Evolutionary conservation across 768 basidiomycete species (phyloP).

Genomic region (Lactarius deliciosus): DNA sequence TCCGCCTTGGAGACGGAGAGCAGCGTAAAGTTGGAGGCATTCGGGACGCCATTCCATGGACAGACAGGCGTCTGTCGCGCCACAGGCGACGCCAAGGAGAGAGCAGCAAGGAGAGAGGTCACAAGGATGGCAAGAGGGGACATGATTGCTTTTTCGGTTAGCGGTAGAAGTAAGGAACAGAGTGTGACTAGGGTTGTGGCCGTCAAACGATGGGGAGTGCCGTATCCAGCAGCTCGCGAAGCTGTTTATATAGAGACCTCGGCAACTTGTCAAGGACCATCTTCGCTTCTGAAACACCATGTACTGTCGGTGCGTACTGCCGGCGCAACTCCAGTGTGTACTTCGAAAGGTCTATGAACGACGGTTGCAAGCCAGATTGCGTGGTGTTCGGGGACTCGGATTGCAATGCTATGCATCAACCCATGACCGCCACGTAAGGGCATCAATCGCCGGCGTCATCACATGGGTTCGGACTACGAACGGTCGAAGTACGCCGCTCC

Average conservation of each 20-base stretch:
- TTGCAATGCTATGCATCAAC: not conserved
- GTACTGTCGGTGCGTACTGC: not conserved
- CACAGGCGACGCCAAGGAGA: slow-evolving; percentile 5
- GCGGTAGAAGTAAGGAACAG: not conserved
- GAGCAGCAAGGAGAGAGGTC: not conserved
- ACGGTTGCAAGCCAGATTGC: not conserved
- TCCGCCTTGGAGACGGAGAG: slow-evolving; percentile 7
- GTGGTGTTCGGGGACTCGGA: not conserved
- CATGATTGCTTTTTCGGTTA: not conserved
- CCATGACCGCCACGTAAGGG: not conserved
- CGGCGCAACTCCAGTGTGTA: not conserved
- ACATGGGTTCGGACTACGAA: not conserved
- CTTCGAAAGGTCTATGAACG: not conserved
- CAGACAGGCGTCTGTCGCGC: not conserved
- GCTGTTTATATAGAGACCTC: not conserved
- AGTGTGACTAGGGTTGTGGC: not conserved
- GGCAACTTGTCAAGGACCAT: not conserved
- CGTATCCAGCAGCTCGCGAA: not conserved
- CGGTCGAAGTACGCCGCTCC: not conserved
- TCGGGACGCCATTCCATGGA: slow-evolving; percentile 6
- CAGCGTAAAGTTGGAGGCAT: slow-evolving; percentile 12
- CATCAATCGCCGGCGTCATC: not conserved
- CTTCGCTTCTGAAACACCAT: not conserved
- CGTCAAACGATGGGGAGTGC: not conserved
- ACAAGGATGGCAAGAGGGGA: not conserved